A percentile compares a stretch with the other conserved stretches of the same genome.
These are phyloP conservation scores for Huntiella abstrusa DNA, from an alignment of 2,329 filamentous ascomycete species.

Conservation along the genomic window DNA sequence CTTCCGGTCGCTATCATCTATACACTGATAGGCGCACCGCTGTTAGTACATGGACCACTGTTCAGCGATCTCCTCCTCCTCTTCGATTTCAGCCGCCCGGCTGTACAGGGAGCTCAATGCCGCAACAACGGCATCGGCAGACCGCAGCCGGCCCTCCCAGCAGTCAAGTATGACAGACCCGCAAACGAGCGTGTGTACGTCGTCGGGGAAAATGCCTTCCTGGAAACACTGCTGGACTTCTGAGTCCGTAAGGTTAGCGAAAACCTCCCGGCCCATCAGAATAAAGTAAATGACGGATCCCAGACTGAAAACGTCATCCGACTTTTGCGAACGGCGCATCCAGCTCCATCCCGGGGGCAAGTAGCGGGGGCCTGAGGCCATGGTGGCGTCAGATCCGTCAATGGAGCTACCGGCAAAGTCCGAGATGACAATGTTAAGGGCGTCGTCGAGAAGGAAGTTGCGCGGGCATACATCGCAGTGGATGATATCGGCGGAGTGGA, in stretches of 20 bases:
- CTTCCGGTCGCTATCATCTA: constrained; percentile 4
- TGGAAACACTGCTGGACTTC: constrained; percentile 16
- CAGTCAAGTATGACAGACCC: constrained; percentile 16
- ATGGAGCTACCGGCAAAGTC: constrained; percentile 20
- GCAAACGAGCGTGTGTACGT: constrained; percentile 15
- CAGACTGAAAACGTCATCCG: constrained; percentile 19
- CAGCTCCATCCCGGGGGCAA: constrained; percentile 14
- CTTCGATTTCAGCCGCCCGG: constrained; percentile 10
- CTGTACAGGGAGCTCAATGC: constrained; percentile 10
- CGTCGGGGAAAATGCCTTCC: constrained; percentile 15
- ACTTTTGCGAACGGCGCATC: constrained; percentile 14
- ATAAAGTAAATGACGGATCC: constrained; percentile 20
- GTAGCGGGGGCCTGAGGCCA: constrained; percentile 15
- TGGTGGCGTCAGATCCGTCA: constrained; percentile 12
- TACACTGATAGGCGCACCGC: constrained; percentile 1
- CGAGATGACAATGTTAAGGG: constrained; percentile 19
- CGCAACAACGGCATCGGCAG: constrained; percentile 9
- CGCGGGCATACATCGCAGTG: constrained; percentile 23
- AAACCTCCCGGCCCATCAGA: constrained; percentile 18
- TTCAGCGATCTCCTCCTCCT: constrained; percentile 12
- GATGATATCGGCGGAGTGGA: constrained; percentile 21
- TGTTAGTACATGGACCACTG: constrained; percentile 12
- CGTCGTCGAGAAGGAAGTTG: constrained; percentile 21
- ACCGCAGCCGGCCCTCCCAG: constrained; percentile 14
- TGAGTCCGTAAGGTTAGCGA: constrained; percentile 15